Base-by-base conservation (phyloP, 495 filamentous ascomycete species). In the Xylaria intraflava region DNA sequence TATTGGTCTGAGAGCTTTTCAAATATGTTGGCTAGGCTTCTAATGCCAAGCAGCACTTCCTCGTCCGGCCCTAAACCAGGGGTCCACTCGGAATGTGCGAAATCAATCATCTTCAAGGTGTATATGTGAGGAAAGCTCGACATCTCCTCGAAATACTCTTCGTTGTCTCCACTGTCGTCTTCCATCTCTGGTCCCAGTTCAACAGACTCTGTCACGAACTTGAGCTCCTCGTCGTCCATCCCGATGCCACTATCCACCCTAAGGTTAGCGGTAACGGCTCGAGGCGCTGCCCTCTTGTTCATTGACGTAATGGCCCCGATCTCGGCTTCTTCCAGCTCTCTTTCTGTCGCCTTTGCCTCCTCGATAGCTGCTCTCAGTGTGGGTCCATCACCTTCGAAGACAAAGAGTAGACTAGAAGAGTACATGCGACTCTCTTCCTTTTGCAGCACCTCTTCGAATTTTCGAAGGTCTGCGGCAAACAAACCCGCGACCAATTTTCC, bases 371-470 rank as follows among this genome's bases (percentile, higher is more conserved):
- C 66, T 61, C 81, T 75, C 56, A 93, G 76, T 7, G 83, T 83
- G 10, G 77, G 72, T 19, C 79, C 79, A 63, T 96, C 88, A 12
- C 94, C 93, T 69, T 98, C 93, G 58, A 94, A 97, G 8, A 95
- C 85, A 40, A 96, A 87, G 20, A 98, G 77, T 11, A 97, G 70
- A 64, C 89, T 95, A 0, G 91, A 79, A 2, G 89, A 92, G 67
- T 91, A 96, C 91, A 98, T 97, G 50, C 91, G 79, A 65, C 86
- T 92, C 71, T 96, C 92, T 58, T 88, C 79, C 0, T 68, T 75
- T 64, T 89, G 82, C 10, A 96, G 73, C 0, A 85, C 74, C 20
- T 78, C 65, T 58, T 84, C 78, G 8, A 90, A 76, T 23, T 75
- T 77, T 54, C 68, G 70, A 17, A 96, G 71, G 56, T 94, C 88